These are phyloP conservation scores for Corymbia maculata DNA, from an alignment of 345 rosid genomes.

Conservation along the genomic window DNA sequence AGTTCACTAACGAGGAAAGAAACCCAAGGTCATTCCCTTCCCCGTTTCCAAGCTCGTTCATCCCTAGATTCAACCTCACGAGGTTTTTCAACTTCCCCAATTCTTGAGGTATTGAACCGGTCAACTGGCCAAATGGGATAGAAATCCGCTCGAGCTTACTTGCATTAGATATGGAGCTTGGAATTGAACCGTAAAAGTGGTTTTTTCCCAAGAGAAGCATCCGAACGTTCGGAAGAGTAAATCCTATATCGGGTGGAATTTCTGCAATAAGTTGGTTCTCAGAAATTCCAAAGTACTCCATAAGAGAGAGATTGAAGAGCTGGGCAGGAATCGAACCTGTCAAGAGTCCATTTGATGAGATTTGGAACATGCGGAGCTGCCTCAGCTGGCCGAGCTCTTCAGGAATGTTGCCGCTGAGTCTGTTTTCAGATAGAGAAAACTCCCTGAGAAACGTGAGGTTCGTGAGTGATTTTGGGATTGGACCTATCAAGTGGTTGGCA, in stretches of 20 bases:
- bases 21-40: constrained; percentile 13
- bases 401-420: constrained; percentile 10
- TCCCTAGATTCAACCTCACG: background rate
- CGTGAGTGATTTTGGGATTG: constrained; percentile 5
- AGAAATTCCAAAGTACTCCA: background rate
- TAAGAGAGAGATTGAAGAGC: constrained; percentile 5
- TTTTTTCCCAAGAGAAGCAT: background rate
- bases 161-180: constrained; percentile 10
- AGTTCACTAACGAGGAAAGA: constrained; percentile 9
- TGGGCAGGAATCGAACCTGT: constrained; percentile 16
- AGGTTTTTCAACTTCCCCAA: constrained; percentile 14
- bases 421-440: constrained; percentile 8
- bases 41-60: constrained; percentile 6
- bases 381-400: constrained; percentile 3
- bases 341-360: constrained; percentile 1
- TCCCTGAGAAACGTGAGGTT: constrained; percentile 3
- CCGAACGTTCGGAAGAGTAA: constrained; percentile 7
- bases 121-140: background rate
- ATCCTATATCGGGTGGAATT: constrained; percentile 8
- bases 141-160: background rate
- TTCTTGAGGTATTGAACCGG: constrained; percentile 12
- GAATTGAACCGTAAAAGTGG: constrained; percentile 10
- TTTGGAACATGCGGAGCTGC: constrained; percentile 2
- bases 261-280: constrained; percentile 4
- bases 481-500: constrained; percentile 10